Conservation (phyloP, 352 stramenopile genomes). For the Pelagophyceae sp. region DNA sequence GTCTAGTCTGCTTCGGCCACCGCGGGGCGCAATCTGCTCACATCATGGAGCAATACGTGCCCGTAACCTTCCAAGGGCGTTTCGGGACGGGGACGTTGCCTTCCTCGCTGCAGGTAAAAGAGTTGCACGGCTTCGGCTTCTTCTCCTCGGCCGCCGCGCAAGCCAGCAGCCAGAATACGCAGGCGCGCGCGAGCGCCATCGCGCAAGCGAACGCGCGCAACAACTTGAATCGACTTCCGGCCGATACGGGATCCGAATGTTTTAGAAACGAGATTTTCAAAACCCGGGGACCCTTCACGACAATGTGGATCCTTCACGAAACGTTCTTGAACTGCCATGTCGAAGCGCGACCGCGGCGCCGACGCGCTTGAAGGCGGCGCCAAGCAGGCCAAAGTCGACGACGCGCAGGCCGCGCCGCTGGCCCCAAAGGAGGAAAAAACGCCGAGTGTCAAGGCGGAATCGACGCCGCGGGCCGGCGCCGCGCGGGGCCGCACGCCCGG, state of each 20-base stretch:
- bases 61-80: neutral
- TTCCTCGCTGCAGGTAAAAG: neutral
- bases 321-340: too few relatives aligned
- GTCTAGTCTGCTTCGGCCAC: too few relatives aligned
- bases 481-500: too few relatives aligned
- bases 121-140: neutral
- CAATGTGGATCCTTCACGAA: too few relatives aligned
- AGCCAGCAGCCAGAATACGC: neutral
- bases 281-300: neutral
- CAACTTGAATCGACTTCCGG: too few relatives aligned
- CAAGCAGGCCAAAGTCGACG: neutral
- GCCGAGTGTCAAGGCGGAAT: too few relatives aligned
- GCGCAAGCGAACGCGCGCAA: neutral
- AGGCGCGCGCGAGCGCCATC: neutral
- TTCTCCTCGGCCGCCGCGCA: neutral
- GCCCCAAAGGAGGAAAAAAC: neutral
- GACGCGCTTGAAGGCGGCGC: neutral
- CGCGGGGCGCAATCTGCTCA: neutral
- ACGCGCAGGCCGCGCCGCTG: neutral
- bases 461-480: too few relatives aligned
- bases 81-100: neutral
- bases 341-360: too few relatives aligned
- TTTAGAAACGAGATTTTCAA: neutral
- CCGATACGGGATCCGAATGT: too few relatives aligned
- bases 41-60: neutral